These are phyloP conservation scores for Leishmania tropica DNA, from an alignment of 208 protist species.

Conservation along the genomic window DNA sequence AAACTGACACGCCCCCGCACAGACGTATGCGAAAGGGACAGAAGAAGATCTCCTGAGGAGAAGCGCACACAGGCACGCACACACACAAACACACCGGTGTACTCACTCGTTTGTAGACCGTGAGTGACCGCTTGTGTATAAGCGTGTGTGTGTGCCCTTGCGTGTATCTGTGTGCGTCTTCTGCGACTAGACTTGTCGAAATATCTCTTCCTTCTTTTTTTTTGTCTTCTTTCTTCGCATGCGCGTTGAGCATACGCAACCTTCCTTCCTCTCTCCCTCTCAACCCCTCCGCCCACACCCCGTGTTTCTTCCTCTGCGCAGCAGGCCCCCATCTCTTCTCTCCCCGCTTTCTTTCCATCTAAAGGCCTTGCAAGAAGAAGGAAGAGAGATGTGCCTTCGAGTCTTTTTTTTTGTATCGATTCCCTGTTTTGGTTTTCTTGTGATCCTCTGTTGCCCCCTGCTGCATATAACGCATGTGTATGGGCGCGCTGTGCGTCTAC, in stretches of 20 bases:
- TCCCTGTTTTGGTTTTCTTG: neutral
- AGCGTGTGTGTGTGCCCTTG: neutral
- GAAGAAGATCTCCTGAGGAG: neutral
- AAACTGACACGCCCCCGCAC: neutral
- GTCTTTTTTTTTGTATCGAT: neutral
- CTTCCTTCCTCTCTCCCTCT: neutral
- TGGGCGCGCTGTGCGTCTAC: neutral
- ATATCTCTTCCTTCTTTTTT: neutral
- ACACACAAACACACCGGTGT: neutral
- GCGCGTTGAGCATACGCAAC: neutral
- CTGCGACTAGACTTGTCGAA: neutral
- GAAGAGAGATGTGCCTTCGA: neutral
- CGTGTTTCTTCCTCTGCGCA: neutral
- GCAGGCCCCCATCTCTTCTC: neutral
- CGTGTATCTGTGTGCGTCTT: constrained; percentile 1
- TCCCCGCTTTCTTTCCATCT: neutral
- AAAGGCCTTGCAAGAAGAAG: neutral
- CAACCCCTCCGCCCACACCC: no score
- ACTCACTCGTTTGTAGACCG: neutral
- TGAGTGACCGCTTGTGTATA: neutral
- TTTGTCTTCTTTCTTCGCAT: neutral
- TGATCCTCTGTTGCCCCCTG: neutral
- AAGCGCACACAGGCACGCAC: neutral
- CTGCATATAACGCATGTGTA: neutral
- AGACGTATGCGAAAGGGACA: neutral